Percentiles rank a stretch among this genome's conserved stretches.
Evolutionary conservation across 345 rosid genomes (phyloP).

Genomic region (Populus deltoides): DNA sequence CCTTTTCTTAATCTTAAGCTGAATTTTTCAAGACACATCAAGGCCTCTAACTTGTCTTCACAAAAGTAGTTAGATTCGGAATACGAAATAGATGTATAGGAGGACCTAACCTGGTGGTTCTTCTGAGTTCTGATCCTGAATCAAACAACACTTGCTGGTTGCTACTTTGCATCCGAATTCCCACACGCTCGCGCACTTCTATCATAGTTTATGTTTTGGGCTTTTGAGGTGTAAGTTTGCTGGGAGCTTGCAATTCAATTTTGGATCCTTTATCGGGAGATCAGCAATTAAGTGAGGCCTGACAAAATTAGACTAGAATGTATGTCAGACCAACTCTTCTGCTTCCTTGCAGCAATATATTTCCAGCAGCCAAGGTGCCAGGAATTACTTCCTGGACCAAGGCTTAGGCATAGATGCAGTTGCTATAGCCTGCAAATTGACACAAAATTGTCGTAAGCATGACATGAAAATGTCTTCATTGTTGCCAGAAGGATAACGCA

Average conservation of each 20-base stretch:
- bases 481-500: background rate
- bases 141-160: too few species aligned
- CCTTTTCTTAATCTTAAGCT: too few species aligned
- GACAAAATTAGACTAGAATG: background rate
- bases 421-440: slow-evolving; percentile 15
- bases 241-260: background rate
- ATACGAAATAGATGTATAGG: too few species aligned
- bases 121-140: too few species aligned
- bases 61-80: too few species aligned
- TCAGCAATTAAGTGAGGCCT: background rate
- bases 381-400: background rate
- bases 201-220: background rate
- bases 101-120: too few species aligned
- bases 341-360: background rate
- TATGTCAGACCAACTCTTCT: too few species aligned
- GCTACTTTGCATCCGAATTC: too few species aligned
- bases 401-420: slow-evolving; percentile 14
- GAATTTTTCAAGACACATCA: too few species aligned
- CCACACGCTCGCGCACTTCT: too few species aligned
- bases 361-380: background rate
- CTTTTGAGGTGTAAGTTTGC: background rate
- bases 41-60: too few species aligned
- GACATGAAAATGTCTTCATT: too few species aligned
- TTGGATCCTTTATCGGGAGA: background rate
- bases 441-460: slow-evolving; percentile 52